These are phyloP conservation scores for Peribolospora baueri DNA, from an alignment of 768 basidiomycete species.

Conservation along the genomic window DNA sequence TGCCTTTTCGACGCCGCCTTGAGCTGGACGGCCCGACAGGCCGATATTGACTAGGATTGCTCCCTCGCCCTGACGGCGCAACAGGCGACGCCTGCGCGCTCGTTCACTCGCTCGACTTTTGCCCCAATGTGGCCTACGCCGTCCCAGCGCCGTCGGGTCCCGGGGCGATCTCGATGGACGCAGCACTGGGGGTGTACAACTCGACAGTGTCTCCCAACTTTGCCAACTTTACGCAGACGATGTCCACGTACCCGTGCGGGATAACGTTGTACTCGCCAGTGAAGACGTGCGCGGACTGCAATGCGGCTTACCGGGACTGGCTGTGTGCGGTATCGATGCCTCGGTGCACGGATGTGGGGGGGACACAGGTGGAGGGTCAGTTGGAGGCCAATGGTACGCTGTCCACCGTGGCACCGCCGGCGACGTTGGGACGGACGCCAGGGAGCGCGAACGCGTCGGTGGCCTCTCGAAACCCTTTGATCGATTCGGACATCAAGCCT, in stretches of 20 bases:
- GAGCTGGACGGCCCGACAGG: too few relatives aligned
- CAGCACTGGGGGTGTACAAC: background rate
- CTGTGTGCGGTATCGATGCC: constrained; percentile 45
- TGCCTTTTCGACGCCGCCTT: too few relatives aligned
- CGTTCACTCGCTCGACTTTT: constrained; percentile 44
- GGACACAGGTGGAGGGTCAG: too few relatives aligned
- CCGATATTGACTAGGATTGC: too few relatives aligned
- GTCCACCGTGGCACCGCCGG: background rate
- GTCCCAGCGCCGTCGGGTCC: constrained; percentile 36
- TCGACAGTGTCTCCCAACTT: constrained; percentile 20
- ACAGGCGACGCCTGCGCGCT: constrained; percentile 29
- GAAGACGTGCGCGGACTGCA: constrained; percentile 48
- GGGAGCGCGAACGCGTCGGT: too few relatives aligned
- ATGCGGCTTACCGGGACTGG: constrained; percentile 46
- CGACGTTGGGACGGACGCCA: too few relatives aligned
- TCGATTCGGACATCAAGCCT: constrained; percentile 13
- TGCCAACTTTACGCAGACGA: constrained; percentile 44
- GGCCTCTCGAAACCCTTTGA: too few relatives aligned
- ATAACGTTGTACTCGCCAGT: constrained; percentile 53
- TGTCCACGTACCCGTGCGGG: constrained; percentile 48
- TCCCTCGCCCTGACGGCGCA: too few relatives aligned
- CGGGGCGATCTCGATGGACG: constrained; percentile 25
- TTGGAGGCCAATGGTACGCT: background rate
- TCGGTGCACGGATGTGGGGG: constrained; percentile 33
- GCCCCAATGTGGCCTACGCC: constrained; percentile 42